Evolutionary conservation across 106 monocot species (phyloP), one percentile per base, ranked within the genome.

Genomic region (Dioscorea alata): DNA sequence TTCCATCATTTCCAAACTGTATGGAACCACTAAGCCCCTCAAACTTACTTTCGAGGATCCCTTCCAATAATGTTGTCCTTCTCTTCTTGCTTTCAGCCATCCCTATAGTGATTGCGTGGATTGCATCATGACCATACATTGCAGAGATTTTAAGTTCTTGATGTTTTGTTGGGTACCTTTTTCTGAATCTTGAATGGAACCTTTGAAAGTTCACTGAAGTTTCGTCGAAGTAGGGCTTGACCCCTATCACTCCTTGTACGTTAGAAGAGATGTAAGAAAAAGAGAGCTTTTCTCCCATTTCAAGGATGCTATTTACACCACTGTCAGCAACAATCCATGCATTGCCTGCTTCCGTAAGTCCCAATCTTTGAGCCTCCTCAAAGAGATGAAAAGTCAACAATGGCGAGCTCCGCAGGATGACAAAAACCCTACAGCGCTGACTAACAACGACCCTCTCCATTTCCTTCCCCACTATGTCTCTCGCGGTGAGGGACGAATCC

Each of bases 81-180:
- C 16, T 53, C 69, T 70, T 69, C 35, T 69, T 7, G 6, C 31
- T 33, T 25, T 19, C 8, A 4, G 31, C 16, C 28, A 54, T 52
- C 17, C 48, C 59, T 16, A 31, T 52, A 28, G 56, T 23, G 7
- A 76, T 51, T 14, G 17, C 33, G 14, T 49, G 49, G 13, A 76
- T 63, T 52, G 64, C 61, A 56, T 76, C 76, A n/a, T 76, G 70
- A 13, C 63, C 62, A 70, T 69, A 61, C 4, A 76, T 0, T 12
- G 69, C 69, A 34, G 22, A 49, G 12, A 51, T n/a, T 32, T 69
- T 49, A 12, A 61, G 69, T 20, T 52, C 66, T 34, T 34, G 34
- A 7, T 34, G 34, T 4, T 34, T 3, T 34, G 34, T 4, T 34
- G 34, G 34, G 34, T 34, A 4, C 7, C 34, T 34, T 7, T 4